Conservation (phyloP, 106 monocot species). For the Dioscorea zingiberensis region DNA sequence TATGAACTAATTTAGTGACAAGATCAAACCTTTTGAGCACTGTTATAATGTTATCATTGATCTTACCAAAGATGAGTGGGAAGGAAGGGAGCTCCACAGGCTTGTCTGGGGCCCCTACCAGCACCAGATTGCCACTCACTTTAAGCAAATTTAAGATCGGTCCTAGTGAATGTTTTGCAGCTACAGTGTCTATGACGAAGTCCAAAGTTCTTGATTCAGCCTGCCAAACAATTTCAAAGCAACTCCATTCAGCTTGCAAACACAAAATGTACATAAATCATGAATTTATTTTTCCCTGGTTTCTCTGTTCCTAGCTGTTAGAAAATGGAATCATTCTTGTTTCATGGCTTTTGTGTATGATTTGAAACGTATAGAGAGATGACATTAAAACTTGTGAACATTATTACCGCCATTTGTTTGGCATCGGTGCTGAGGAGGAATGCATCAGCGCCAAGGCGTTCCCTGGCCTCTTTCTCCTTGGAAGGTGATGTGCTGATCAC, state of each 20-base stretch:
- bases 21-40: too few species aligned
- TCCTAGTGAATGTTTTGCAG: constrained; percentile 53
- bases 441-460: constrained; percentile 33
- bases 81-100: constrained; percentile 62
- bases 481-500: constrained; percentile 61
- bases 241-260: too few species aligned
- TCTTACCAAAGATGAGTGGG: constrained; percentile 62
- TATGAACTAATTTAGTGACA: neutral
- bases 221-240: constrained; percentile 1
- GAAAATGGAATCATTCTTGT: too few species aligned
- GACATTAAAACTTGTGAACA: neutral
- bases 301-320: too few species aligned
- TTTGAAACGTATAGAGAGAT: too few species aligned
- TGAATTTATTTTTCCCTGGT: too few species aligned
- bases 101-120: constrained; percentile 60
- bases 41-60: too few species aligned
- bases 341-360: too few species aligned
- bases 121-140: constrained; percentile 40
- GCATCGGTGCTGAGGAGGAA: constrained; percentile 52
- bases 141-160: constrained; percentile 56
- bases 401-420: constrained; percentile 40
- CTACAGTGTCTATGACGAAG: constrained; percentile 61
- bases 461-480: constrained; percentile 52
- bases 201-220: constrained; percentile 37
- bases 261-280: too few species aligned